Percentiles rank a stretch among this genome's conserved stretches.
These are phyloP conservation scores for Naganishia friedmannii DNA, from an alignment of 768 basidiomycete species.

Conservation along the genomic window DNA sequence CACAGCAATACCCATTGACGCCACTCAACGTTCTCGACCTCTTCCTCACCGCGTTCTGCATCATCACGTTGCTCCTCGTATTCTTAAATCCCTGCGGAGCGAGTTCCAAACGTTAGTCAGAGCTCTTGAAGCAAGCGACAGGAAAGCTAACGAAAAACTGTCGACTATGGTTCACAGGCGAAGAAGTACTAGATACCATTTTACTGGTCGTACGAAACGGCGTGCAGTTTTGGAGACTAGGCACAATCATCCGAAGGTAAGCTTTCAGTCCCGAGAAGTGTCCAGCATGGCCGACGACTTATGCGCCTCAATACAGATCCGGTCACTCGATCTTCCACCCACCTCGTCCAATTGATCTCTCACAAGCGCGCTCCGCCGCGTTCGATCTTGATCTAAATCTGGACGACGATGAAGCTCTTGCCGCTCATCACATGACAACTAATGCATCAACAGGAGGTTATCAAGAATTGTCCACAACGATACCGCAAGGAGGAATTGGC, in stretches of 20 bases:
- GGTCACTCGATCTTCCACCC: conserved; percentile 54
- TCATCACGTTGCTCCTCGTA: conserved; percentile 79
- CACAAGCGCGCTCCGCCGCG: conserved; percentile 51
- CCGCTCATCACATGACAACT: conserved; percentile 39
- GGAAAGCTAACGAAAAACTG: not conserved
- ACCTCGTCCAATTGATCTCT: conserved; percentile 54
- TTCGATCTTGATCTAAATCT: conserved; percentile 53
- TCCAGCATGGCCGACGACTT: no score
- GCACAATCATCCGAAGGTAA: conserved; percentile 88
- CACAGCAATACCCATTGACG: conserved; percentile 50
- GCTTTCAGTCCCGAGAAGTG: conserved; percentile 40
- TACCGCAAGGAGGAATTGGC: conserved; percentile 9
- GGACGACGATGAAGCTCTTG: conserved; percentile 54
- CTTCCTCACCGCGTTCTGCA: conserved; percentile 82
- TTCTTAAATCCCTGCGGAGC: conserved; percentile 58
- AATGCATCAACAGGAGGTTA: conserved; percentile 6
- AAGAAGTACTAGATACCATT: conserved; percentile 89
- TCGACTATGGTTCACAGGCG: conserved; percentile 63
- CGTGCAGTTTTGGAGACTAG: conserved; percentile 79
- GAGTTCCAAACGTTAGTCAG: conserved; percentile 43
- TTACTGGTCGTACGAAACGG: conserved; percentile 88
- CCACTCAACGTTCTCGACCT: conserved; percentile 82
- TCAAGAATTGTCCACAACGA: conserved; percentile 4
- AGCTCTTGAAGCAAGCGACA: not conserved
- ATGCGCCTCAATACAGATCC: conserved; percentile 45